phyloP scores from a whole-genome alignment of 257 asterid genomes.

The Dorcoceras hygrometricum region DNA sequence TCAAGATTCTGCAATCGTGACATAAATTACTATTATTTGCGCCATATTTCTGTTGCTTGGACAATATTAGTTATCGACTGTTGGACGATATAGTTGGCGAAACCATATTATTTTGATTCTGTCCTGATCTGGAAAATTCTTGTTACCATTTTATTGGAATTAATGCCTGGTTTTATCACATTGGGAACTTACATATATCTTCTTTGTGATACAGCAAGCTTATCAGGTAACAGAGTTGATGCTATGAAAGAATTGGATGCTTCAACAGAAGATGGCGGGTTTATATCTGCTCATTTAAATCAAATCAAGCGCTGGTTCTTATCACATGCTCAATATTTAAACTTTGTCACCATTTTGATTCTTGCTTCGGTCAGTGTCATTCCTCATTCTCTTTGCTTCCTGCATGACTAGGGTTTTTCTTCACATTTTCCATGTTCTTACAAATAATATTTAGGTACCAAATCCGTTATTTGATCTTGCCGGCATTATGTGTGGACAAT shows the following conservation, averaged over 20 bases:
- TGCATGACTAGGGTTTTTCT: no score
- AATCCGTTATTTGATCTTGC: slow-evolving; percentile 96
- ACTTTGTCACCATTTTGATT: slow-evolving; percentile 62
- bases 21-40: not conserved
- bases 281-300: slow-evolving; percentile 38
- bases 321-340: slow-evolving; percentile 69
- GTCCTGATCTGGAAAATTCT: not conserved
- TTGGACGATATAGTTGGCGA: not conserved
- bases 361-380: slow-evolving; percentile 77
- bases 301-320: slow-evolving; percentile 62
- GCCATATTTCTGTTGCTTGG: not conserved
- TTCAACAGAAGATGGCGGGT: slow-evolving; percentile 44
- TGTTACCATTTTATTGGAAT: not conserved
- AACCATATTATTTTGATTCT: slow-evolving; percentile 3
- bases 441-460: slow-evolving; percentile 83
- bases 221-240: slow-evolving; percentile 57
- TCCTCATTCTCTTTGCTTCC: not conserved
- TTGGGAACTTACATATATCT: not conserved
- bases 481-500: slow-evolving; percentile 97
- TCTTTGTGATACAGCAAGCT: slow-evolving; percentile 52
- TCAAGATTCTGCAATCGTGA: not conserved
- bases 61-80: not conserved
- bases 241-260: slow-evolving; percentile 55
- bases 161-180: not conserved
- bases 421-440: no score